Conservation (phyloP, 352 stramenopile species). For the Pythium aquatile region DNA sequence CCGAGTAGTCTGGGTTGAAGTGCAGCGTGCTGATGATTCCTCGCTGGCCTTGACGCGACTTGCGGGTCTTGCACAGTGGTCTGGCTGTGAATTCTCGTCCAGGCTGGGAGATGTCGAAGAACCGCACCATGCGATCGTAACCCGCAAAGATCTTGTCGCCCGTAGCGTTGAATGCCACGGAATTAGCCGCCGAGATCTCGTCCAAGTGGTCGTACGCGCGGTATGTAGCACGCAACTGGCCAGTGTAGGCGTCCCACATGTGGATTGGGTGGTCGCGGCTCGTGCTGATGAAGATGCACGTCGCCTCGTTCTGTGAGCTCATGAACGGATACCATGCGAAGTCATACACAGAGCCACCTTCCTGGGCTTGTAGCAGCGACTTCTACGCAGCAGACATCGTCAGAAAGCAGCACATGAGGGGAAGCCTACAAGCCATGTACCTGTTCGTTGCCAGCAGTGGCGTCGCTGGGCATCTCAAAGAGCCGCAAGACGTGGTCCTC, state of each 20-base stretch:
- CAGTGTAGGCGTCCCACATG: slow-evolving; percentile 91
- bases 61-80: slow-evolving; percentile 63
- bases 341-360: slow-evolving; percentile 86
- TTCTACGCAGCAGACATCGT: neutral
- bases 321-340: slow-evolving; percentile 89
- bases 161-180: slow-evolving; percentile 75
- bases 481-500: slow-evolving; percentile 81
- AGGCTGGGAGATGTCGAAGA: slow-evolving; percentile 73
- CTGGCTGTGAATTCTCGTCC: slow-evolving; percentile 56
- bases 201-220: slow-evolving; percentile 84
- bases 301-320: slow-evolving; percentile 66
- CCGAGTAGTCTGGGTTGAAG: slow-evolving; percentile 82
- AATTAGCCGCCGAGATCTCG: slow-evolving; percentile 76
- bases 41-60: slow-evolving; percentile 62
- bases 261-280: slow-evolving; percentile 88
- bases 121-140: slow-evolving; percentile 83
- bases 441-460: slow-evolving; percentile 8
- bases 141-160: slow-evolving; percentile 83
- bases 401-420: neutral
- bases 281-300: slow-evolving; percentile 85
- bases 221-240: slow-evolving; percentile 79
- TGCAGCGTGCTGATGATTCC: slow-evolving; percentile 77
- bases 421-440: neutral
- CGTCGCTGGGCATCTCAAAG: slow-evolving; percentile 50
- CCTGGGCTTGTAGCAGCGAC: slow-evolving; percentile 55